A percentile compares a stretch with the other conserved stretches of the same genome.
phyloP scores from a whole-genome alignment of 129 eudicot species.

The Deinandra increscens region DNA sequence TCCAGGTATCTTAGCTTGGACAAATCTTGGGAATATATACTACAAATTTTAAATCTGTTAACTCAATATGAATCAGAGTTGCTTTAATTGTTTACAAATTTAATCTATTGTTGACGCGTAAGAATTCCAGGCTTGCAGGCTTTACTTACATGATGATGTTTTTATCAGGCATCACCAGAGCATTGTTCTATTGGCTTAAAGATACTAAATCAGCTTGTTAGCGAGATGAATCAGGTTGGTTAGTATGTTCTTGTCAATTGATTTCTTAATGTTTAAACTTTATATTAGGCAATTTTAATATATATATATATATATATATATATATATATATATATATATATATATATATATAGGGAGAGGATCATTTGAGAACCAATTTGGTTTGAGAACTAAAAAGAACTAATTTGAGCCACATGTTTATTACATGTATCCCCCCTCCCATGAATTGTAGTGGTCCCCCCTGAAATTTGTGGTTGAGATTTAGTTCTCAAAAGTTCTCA shows the following conservation, averaged over 20 bases:
- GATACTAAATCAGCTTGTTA: slow-evolving; percentile 93
- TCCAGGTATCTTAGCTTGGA: slow-evolving; percentile 50
- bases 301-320: too few relatives aligned
- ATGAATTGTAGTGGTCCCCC: too few relatives aligned
- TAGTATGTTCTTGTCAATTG: slow-evolving; percentile 1
- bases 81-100: neutral
- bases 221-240: slow-evolving; percentile 98
- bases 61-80: neutral
- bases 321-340: too few relatives aligned
- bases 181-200: slow-evolving; percentile 91
- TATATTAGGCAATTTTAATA: neutral
- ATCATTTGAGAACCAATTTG: too few relatives aligned
- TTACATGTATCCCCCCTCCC: too few relatives aligned
- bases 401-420: too few relatives aligned
- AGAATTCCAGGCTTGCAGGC: neutral
- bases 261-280: neutral
- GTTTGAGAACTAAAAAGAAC: too few relatives aligned
- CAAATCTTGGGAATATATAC: neutral
- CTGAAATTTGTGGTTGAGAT: too few relatives aligned
- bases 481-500: too few relatives aligned
- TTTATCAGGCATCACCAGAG: slow-evolving; percentile 68
- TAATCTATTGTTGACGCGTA: slow-evolving; percentile 19
- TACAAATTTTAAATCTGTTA: neutral
- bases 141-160: slow-evolving; percentile 32
- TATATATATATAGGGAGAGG: too few relatives aligned